Evolutionary conservation across 495 filamentous ascomycete genomes (phyloP), one percentile per base, ranked within the genome.

Genomic region (Annulohypoxylon nitens): DNA sequence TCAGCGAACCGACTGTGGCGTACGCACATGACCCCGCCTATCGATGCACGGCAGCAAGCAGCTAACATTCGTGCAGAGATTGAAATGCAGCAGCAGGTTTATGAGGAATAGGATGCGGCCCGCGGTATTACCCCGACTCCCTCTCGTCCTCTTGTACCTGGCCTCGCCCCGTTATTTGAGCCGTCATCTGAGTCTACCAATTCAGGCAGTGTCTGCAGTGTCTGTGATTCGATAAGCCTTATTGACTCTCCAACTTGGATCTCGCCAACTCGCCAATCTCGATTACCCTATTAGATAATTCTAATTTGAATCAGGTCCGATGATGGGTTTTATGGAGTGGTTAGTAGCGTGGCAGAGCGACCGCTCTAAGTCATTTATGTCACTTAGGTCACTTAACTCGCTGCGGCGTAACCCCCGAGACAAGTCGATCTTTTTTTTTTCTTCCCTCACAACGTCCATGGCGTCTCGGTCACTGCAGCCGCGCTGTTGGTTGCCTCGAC

Each of bases 1-100:
- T 90, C 89, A 47, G 92, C 93, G n/a, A 92, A 87, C 78, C 87
- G 88, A 64, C 79, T 94, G 11, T 93, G 90, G 89, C 90, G 90
- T 92, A 84, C 74, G 87, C 58, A 60, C 36, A 70, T 79, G 14
- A 58, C 64, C 63, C 61, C 18, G 16, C 33, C 50, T 51, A 5
- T 59, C 43, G 68, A 20, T 39, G 37, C 23, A 47, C 53, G 0
- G 48, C 61, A 69, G 69, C 69, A 78, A 66, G 48, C 61, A 69
- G 69, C 69, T 78, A 66, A 80, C 74, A 54, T n/a, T 61, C 10
- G 23, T 65, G 12, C 67, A 86, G 84, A 86, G 67, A 74, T 81
- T 25, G 82, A 86, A 67, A 83, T 86, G 79, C 81, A 81, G 72
- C 70, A 77, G 14, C 82, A 87, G 34, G 53, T 85, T 18, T 81